Base-by-base conservation (phyloP, 2,329 filamentous ascomycete species). In the Beauveria bassiana region DNA sequence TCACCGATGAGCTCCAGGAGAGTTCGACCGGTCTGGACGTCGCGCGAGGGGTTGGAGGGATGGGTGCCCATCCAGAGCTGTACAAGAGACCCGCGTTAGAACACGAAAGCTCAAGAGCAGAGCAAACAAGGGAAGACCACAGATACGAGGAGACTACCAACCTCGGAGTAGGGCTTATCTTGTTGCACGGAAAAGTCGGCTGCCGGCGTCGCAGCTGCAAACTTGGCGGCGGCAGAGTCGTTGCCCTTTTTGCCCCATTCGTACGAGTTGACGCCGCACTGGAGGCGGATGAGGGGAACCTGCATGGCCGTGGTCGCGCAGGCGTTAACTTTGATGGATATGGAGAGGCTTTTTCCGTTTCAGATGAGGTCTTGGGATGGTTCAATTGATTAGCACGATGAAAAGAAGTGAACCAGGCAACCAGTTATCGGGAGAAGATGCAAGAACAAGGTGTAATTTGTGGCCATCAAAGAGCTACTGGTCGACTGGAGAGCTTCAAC, bases 21-120 rank as follows among this genome's bases (percentile, higher is more conserved):
- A 2, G 89, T 89, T 59, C 91, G 89, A 73, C 92, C 88, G 31
- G 95, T 96, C 54, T 83, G 79, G 66, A 96, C 74, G 71, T 98
- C 92, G 74, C 89, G 96, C 62, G 95, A 98, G 20, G 95, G 95
- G 70, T 97, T 92, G 51, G 91, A 96, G 50, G 93, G 93, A 71
- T 99, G 95, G 1, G 93, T 97, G 71, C 95, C 95, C 95, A 99
- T 99, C 95, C 95, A 99, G 70, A 99, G 80, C 92, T 97, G 68
- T 24, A n/a, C 3, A 20, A 46, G 14, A 8, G 18, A 38, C 31
- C 1, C n/a, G 28, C 18, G 42, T 60, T 28, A 53, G 38, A 49
- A 46, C 31, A 34, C 10, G 5, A 4, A 12, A 5, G 31, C 12
- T 34, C 31, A 56, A 51, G 16, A 40, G 20, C n/a, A 38, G 18